Percentiles rank a stretch among this genome's conserved stretches.
These are phyloP conservation scores for Leishmania turanica DNA, from an alignment of 208 protist species.

Conservation along the genomic window DNA sequence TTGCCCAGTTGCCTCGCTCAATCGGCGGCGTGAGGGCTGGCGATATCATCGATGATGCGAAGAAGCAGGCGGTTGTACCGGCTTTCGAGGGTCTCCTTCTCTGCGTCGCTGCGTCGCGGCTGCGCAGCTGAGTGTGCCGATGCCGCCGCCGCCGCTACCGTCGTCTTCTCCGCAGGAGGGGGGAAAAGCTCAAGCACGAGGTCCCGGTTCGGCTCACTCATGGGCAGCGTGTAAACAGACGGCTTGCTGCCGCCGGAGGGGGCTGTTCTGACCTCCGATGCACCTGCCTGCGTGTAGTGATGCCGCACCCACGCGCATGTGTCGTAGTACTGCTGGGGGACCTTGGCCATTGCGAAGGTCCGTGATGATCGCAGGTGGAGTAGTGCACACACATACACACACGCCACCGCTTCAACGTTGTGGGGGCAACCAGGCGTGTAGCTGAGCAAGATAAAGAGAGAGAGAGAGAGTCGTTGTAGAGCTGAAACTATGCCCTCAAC, in stretches of 20 bases:
- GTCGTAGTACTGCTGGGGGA: constrained; percentile 52
- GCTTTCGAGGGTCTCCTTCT: constrained; percentile 15
- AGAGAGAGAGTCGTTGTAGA: too few species aligned
- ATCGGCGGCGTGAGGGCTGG: background rate
- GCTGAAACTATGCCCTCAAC: too few species aligned
- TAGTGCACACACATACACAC: background rate
- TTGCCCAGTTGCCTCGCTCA: background rate
- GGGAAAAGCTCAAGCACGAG: constrained; percentile 13
- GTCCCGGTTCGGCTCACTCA: constrained; percentile 4
- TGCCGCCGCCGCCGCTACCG: background rate
- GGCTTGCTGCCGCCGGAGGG: background rate
- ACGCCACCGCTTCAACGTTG: background rate
- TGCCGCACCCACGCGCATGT: constrained; percentile 41
- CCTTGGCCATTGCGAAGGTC: constrained; percentile 1
- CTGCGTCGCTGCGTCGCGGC: background rate
- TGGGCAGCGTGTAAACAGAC: constrained; percentile 16
- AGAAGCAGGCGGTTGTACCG: constrained; percentile 19
- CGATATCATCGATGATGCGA: constrained; percentile 16
- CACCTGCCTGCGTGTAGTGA: constrained; percentile 4
- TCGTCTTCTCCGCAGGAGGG: background rate
- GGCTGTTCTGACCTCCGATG: background rate
- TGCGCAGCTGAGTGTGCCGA: background rate
- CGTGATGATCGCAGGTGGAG: background rate
- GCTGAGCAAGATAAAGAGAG: background rate
- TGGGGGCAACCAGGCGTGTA: background rate